Conservation (phyloP, 805 yeast genomes). For the Sugiyamaella floridensis region DNA sequence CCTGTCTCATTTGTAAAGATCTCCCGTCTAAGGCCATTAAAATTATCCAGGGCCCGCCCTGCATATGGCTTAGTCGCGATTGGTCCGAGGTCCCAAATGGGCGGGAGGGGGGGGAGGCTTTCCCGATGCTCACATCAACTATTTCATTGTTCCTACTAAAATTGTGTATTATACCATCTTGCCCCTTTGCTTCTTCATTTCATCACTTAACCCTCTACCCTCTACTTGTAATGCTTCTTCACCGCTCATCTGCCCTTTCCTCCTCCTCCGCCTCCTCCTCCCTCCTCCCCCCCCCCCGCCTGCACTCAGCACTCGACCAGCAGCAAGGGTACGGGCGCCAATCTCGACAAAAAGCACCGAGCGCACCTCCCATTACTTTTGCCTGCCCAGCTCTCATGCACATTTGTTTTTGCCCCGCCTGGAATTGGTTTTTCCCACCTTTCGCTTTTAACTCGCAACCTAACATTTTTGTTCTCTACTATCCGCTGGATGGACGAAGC, state of each 20-base stretch:
- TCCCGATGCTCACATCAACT: no score
- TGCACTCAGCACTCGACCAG: neutral
- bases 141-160: no score
- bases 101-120: no score
- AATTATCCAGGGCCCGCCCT: neutral
- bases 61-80: neutral
- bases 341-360: neutral
- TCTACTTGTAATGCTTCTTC: no score
- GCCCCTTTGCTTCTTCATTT: no score
- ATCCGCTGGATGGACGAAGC: neutral
- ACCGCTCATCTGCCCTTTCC: neutral
- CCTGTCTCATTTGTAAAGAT: neutral
- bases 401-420: neutral
- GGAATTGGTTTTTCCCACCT: neutral
- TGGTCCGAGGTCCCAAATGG: no score
- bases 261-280: neutral
- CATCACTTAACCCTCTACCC: no score
- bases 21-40: neutral
- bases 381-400: neutral
- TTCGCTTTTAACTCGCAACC: neutral
- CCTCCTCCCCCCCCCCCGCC: neutral
- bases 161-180: no score
- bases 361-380: neutral
- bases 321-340: neutral
- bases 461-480: neutral